Conservation (phyloP, 805 yeast species). For the Wickerhamiella occidentalis region DNA sequence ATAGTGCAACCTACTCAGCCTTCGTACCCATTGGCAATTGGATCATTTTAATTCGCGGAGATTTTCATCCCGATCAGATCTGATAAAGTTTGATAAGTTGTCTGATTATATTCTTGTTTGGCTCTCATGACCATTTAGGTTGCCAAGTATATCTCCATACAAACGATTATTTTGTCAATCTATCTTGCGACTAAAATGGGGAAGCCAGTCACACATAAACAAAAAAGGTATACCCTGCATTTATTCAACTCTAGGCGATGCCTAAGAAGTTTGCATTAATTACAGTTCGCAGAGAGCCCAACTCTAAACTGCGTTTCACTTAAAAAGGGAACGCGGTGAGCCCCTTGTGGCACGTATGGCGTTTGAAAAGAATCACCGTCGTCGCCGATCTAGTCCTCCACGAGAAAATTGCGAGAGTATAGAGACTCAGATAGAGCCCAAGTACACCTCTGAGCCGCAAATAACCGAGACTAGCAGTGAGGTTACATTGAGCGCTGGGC, state of each 20-base stretch:
- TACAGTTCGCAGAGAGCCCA: not conserved
- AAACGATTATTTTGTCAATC: no score
- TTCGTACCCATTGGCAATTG: no score
- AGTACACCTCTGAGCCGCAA: not conserved
- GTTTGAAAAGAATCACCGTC: not conserved
- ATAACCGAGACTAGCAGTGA: not conserved
- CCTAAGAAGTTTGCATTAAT: not conserved
- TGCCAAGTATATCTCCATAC: no score
- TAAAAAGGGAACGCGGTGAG: not conserved
- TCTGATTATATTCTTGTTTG: not conserved
- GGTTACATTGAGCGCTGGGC: slow-evolving; percentile 3
- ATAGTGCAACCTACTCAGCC: no score
- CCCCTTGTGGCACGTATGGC: not conserved
- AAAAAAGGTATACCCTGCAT: not conserved
- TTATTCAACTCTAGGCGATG: no score
- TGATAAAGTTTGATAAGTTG: not conserved
- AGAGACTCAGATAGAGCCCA: not conserved
- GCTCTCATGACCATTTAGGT: no score
- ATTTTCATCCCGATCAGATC: not conserved
- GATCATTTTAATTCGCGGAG: no score
- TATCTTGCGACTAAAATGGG: no score
- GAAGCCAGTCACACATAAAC: not conserved
- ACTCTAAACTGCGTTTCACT: not conserved
- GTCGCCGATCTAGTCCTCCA: not conserved
- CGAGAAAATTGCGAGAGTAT: not conserved